Evolutionary conservation across 139 green algal genomes (phyloP), one percentile per base, ranked within the genome.

Genomic region (Chlamydomonas incerta): DNA sequence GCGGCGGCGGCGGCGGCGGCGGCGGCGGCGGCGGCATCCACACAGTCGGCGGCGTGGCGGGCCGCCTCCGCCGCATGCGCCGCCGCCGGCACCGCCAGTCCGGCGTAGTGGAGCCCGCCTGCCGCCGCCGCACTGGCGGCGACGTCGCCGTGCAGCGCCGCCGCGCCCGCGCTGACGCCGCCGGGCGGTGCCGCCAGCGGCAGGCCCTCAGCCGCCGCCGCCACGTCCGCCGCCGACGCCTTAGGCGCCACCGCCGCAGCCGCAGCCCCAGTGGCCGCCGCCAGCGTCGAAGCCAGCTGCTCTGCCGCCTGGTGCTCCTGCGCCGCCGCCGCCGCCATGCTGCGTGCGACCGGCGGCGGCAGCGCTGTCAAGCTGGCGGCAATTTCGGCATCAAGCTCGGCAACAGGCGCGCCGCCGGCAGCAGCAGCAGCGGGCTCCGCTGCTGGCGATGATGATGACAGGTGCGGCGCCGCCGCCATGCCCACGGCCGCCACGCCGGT

Each of bases 91-190:
- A 85, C 65, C 15, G 47, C 23, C 14, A 85, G 67, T 21, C 80
- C 80, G 0, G 41, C 47, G 69, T 80, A 86, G 55, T 86, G 80
- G 17, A 86, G 69, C 4, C 80, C 80, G 50, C 80, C 80, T 28
- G 80, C 80, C 34, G 80, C 80, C 33, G 80, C 80, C 26, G 80
- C 80, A 15, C 24, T 86, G 55, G 55, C 55, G 26, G 80, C 52
- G 20, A 71, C 55, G n/a, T 86, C 80, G n/a, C 41, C 35, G 52
- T 79, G 80, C 3, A 77, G 46, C 24, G 68, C 50, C n/a, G 37
- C 52, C 31, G 47, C 34, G 26, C 52, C 68, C 11, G 6, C n/a
- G 65, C 17, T 26, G 10, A 68, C 24, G 1, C 11, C 63, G 14
- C 10, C 31, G 0, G 50, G 47, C 66, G 79, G 46, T 47, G 47